Evolutionary conservation across 441 rosid species (phyloP).

Genomic region (Bocquillonia castaneifolia): DNA sequence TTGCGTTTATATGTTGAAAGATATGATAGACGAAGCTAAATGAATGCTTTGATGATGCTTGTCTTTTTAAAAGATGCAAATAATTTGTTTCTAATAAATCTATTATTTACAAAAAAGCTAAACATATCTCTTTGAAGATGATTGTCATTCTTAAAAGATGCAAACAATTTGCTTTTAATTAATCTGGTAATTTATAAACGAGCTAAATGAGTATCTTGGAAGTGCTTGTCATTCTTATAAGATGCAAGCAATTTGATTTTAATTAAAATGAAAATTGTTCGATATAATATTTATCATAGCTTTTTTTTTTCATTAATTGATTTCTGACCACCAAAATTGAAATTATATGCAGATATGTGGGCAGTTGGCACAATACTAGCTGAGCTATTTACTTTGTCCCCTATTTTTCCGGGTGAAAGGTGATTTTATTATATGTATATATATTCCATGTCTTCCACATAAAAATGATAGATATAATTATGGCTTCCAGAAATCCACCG

Average conservation of each 20-base stretch:
- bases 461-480: too few species aligned
- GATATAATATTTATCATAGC: not conserved
- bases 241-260: constrained; percentile 11
- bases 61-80: too few species aligned
- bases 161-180: constrained; percentile 4
- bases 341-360: constrained; percentile 75
- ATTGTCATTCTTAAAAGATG: constrained; percentile 3
- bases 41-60: too few species aligned
- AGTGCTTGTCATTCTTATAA: constrained; percentile 3
- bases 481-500: not conserved
- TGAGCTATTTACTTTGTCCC: constrained; percentile 70
- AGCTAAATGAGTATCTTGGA: too few species aligned
- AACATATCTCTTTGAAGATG: not conserved
- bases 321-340: constrained; percentile 21
- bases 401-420: constrained; percentile 95
- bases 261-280: too few species aligned
- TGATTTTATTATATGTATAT: constrained; percentile 22
- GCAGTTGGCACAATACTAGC: constrained; percentile 98
- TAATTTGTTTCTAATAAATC: not conserved
- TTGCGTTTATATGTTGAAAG: too few species aligned
- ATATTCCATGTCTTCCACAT: not conserved
- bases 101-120: not conserved
- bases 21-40: too few species aligned
- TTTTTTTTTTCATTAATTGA: constrained; percentile 5
- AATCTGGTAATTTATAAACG: not conserved